Evolutionary conservation across 2,329 filamentous ascomycete species (phyloP), one percentile per base, ranked within the genome.

Genomic region (Dothideomycetidae sp.): DNA sequence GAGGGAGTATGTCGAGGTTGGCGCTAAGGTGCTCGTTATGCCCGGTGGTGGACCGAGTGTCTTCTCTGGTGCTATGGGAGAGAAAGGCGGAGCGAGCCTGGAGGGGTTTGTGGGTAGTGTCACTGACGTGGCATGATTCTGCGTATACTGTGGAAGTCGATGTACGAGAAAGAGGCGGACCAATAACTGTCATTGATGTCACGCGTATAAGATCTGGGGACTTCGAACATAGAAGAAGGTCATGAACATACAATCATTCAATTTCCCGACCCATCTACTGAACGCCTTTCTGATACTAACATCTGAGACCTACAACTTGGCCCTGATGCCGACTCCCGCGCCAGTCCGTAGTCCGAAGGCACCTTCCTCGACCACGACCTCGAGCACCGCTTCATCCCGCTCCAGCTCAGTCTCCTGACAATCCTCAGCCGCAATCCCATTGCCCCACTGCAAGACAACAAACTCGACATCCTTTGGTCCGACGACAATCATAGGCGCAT

Each of bases 401-500:
- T 40, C 58, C 60, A 61, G 39, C 4, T 55, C 61, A 12, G 82
- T 74, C 59, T 93, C 77, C 63, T 98, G 84, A 51, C 84, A 93
- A 59, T 98, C 90, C 61, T 96, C 88, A 1, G 69, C 61, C 0
- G 62, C 71, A 10, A 90, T 78, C 2, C 81, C 85, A 57, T 92
- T 96, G 21, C 77, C 76, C 62, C 81, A 90, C 62, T 96, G 88
- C 47, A 81, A 72, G 2, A 96, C 88, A 4, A 93, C 72, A 57
- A 94, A 96, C 53, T 90, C 83, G 33, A 94, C 65, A 13, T 75
- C 67, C 37, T 64, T 60, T 31, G 61, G 56, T 1, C 86, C 86
- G 33, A 96, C 59, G 11, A 83, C 85, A 10, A 85, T 81, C 88
- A 98, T 96, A 1, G 90, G 90, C 43, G 88, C 85, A 64, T 98